Evolutionary conservation across 192 early-diverging fungal genomes (phyloP).

Genomic region (Geosiphon pyriformis): DNA sequence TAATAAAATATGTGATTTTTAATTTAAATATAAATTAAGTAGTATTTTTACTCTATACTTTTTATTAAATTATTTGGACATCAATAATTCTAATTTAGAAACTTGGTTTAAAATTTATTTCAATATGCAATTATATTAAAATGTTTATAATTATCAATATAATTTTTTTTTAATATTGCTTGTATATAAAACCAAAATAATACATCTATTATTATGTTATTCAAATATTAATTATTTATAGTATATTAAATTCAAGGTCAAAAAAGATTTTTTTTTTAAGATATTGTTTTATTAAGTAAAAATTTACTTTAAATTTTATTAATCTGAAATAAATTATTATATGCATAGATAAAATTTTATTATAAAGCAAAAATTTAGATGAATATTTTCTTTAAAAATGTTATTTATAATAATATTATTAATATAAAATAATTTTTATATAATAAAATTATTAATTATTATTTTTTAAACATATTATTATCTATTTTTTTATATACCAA

Average conservation of each 20-base stretch:
- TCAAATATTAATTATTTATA: background rate
- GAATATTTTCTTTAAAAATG: background rate
- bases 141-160: background rate
- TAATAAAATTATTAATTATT: no score
- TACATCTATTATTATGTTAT: background rate
- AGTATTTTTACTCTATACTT: background rate
- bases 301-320: background rate
- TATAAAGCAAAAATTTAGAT: background rate
- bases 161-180: background rate
- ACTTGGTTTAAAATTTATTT: background rate
- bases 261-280: no score
- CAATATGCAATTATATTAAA: background rate
- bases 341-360: background rate
- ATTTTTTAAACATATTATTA: background rate
- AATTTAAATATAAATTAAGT: background rate
- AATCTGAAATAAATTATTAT: background rate
- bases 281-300: background rate
- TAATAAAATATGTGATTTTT: background rate
- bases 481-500: no score
- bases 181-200: background rate
- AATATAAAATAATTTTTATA: no score
- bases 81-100: background rate
- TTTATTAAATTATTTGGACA: background rate
- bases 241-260: no score
- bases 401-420: background rate